Base-by-base conservation (phyloP, 345 rosid genomes). In the Laguncularia racemosa region DNA sequence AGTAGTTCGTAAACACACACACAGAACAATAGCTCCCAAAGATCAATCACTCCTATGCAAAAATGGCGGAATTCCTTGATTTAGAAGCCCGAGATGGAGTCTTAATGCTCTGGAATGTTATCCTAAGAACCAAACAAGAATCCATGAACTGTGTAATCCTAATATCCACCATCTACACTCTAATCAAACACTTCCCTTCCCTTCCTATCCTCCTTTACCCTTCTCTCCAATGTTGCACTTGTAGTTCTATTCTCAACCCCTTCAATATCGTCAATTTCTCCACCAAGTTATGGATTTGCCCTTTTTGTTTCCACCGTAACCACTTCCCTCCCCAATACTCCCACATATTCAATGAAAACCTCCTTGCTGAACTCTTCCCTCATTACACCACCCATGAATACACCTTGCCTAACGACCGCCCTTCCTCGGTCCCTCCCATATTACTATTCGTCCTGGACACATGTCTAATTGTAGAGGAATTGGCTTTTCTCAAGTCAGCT, bases 321-420 rank as follows among this genome's bases (percentile, higher is more conserved):
- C 89, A 86, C 55, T 89, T 92, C 72, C 96, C 97, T 1, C 64
- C 72, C 6, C 84, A 74, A 53, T 92, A 89, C 72, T 72, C 91
- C 57, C 82, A 91, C 56, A 79, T 93, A 74, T 61, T 80, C 60
- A 86, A 81, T 14, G 83, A 79, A 53, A 84, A 78, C 71, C 91
- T 93, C 48, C 97, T 95, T 6, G 95, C 86, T 38, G 97, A 92
- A 81, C 96, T 92, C 18, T 86, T 89, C 76, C 86, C 97, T 59
- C 85, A 80, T 44, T 82, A 71, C 73, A 84, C 97, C 33, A 86
- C 97, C 52, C 74, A 89, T 65, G 99, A 89, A 77, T 86, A 89
- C 72, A 78, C 75, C 26, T 72, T 87, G 18, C 76, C 64, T 10
- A 79, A 77, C 16, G 77, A 68, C 16, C 55, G 21, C 21, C 55